These are phyloP conservation scores for Pseudogymnoascus sp. DNA, from an alignment of 2,329 filamentous ascomycete species.

Conservation along the genomic window DNA sequence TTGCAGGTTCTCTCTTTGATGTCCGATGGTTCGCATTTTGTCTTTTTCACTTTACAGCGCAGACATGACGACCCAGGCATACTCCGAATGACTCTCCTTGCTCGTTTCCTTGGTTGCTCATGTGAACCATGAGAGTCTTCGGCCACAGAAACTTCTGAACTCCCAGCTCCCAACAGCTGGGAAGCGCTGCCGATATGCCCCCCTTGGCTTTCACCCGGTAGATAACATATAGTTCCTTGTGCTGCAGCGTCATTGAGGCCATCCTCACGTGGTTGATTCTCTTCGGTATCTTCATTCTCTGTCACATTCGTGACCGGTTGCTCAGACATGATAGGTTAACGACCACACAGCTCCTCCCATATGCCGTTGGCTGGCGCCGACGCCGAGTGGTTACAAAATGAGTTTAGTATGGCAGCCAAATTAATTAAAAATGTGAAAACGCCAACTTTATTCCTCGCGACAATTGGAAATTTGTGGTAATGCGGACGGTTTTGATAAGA, in stretches of 20 bases:
- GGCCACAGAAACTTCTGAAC: neutral
- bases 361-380: neutral
- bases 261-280: neutral
- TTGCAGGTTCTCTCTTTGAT: neutral
- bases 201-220: neutral
- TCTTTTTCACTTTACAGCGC: slow-evolving; percentile 6
- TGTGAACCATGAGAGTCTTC: neutral
- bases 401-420: neutral
- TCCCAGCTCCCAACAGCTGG: neutral
- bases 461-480: neutral
- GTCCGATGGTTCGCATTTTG: neutral
- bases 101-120: slow-evolving; percentile 6
- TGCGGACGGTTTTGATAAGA: neutral
- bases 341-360: neutral
- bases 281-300: neutral
- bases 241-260: neutral
- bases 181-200: neutral
- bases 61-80: neutral
- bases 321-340: neutral
- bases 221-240: neutral
- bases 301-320: neutral
- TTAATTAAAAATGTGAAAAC: neutral
- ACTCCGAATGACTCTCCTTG: neutral
- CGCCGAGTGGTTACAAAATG: neutral
- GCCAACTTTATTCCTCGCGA: neutral